These are phyloP conservation scores for Boletus vermiculosoides DNA, from an alignment of 768 basidiomycete species.

Conservation along the genomic window DNA sequence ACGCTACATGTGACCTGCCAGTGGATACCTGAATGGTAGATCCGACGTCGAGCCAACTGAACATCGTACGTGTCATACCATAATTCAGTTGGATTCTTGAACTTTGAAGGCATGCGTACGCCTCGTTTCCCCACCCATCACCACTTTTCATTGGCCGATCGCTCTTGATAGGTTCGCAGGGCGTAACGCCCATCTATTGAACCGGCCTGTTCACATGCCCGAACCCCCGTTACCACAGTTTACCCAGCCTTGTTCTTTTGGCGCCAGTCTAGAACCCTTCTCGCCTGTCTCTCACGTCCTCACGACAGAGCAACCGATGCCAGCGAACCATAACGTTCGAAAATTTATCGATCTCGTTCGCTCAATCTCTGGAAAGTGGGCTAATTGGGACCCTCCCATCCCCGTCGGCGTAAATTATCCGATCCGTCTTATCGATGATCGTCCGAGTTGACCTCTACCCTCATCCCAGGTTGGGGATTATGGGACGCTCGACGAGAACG, in stretches of 20 bases:
- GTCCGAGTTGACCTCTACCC: background rate
- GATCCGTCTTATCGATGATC: background rate
- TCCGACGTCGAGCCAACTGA: too few relatives aligned
- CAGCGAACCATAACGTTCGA: background rate
- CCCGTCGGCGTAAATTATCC: conserved; percentile 18
- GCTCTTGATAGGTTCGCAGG: background rate
- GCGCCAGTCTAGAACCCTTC: background rate
- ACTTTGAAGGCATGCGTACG: background rate
- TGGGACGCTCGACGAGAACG: conserved; percentile 20
- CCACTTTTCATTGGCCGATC: background rate
- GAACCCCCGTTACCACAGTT: background rate
- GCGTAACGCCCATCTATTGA: background rate
- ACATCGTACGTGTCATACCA: background rate
- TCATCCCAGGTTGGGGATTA: conserved; percentile 31
- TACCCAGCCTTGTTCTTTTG: background rate
- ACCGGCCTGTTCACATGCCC: background rate
- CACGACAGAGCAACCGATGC: background rate
- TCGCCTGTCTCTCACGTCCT: background rate
- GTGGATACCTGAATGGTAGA: too few relatives aligned
- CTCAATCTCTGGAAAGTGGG: conserved; percentile 28
- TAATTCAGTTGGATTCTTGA: background rate
- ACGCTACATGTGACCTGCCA: too few relatives aligned
- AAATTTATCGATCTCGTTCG: conserved; percentile 11
- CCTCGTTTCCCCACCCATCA: background rate
- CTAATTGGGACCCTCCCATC: conserved; percentile 34